Evolutionary conservation across 1,139 yeast genomes (phyloP), one percentile per base, ranked within the genome.

Genomic region (Meyerozyma athensensis): DNA sequence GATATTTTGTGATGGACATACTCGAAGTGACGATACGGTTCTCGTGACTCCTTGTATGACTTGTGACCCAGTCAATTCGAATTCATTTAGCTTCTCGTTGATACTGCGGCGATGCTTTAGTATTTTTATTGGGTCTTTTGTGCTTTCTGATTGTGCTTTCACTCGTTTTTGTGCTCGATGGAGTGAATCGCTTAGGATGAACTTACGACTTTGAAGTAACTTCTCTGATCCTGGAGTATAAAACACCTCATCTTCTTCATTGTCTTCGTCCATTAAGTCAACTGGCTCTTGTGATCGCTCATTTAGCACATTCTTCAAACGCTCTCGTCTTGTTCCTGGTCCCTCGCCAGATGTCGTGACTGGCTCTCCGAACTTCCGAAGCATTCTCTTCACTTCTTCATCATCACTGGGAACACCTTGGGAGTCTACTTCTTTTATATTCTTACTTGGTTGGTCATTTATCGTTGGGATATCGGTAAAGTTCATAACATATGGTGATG

Each of bases 201-300:
- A 44, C 30, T 62, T 56, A 37, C 97, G 68, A 0, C 79, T 70
- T 1, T 67, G 62, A n/a, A 72, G 60, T 14, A 89, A 58, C n/a
- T 69, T 74, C 5, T 64, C 61, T 1, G 75, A 58, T 0, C 95
- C 96, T 0, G 95, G 95, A 0, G 96, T 87, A 53, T 81, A 87
- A 52, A 84, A 87, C 43, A 86, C 95, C 41, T 83, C 94, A 3
- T 74, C 82, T 4, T 68, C 78, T 1, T 65, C 76, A 0, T 59
- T 71, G 1, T 50, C 63, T 3, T 48, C 64, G 14, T 47, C 59
- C 3, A 50, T 58, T 12, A 50, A 59, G 8, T 42, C 50, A 4
- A 47, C 58, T 6, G 48, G 56, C 12, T 47, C 63, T 10, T 24
- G 12, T 7, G 47, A 53, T 3, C 42, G 20, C 59, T 16, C 50